Base-by-base conservation (phyloP, 2,329 filamentous ascomycete genomes). In the Fusarium sp. region DNA sequence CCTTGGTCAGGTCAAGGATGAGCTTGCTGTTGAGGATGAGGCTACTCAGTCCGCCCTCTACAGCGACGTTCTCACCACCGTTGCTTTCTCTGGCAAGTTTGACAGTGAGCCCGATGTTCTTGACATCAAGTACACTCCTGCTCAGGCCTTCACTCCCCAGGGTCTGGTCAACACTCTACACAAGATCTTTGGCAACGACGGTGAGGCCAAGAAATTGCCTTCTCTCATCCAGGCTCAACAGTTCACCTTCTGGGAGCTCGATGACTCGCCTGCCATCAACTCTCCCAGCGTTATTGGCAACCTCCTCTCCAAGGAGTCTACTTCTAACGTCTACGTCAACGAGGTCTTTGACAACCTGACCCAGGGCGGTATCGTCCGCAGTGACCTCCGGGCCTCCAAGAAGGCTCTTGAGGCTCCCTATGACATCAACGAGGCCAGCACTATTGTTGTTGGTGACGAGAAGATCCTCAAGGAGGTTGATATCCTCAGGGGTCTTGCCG, bases 211-310 rank as follows among this genome's bases (percentile, higher is more conserved):
- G 61, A 74, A 79, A 61, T 77, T 77, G 65, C 79, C 73, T 62
- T 83, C 67, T n/a, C 78, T 84, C 50, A 79, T 89, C 59, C 83
- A 88, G 70, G 88, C 90, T 18, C 87, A 92, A 79, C 92, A 98
- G 80, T 98, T 96, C 82, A 90, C 90, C 11, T 97, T 99, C 86
- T 98, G 94, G 93, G 92, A 97, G 73, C 78, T 92, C 40, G 95
- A 97, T 76, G 87, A 89, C 78, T 93, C 93, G 27, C 81, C 84
- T 1, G 86, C 90, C 56, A 84, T 86, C 56, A 83, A 84, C 64
- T 89, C 93, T 1, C 90, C 93, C 10, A 81, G 86, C 20, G 86
- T 83, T 36, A 77, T 90, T 27, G 85, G 86, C 68, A 83, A 81
- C 62, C 77, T 89, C 11, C 87, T 84, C 84, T 95, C 90, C 85